Conservation (phyloP, 208 protist genomes). For the Crithidia expoeki region DNA sequence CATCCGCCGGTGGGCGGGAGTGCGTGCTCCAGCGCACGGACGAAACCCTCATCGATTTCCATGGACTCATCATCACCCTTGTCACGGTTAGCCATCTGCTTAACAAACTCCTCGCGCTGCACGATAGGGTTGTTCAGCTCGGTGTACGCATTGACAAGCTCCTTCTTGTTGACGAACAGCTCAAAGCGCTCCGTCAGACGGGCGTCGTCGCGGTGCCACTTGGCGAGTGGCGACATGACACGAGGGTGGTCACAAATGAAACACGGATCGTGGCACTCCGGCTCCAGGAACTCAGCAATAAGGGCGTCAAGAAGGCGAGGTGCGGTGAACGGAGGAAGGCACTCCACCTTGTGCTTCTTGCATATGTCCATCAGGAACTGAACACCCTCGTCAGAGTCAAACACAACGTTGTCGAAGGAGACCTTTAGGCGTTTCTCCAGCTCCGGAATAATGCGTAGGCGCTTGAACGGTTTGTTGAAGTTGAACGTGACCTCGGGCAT, state of each 20-base stretch:
- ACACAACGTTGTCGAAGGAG: conserved; percentile 83
- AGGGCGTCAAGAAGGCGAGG: conserved; percentile 98
- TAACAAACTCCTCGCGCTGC: conserved; percentile 98
- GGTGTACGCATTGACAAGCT: conserved; percentile 99
- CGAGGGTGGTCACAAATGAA: conserved; percentile 99
- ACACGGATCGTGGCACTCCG: conserved; percentile 97
- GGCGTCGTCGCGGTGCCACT: conserved; percentile 96
- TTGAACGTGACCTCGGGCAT: conserved; percentile 94
- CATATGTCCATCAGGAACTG: conserved; percentile 92
- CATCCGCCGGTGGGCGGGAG: conserved; percentile 99
- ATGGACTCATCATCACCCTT: conserved; percentile 99
- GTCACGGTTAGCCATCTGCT: conserved; percentile 94
- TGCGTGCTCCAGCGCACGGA: conserved; percentile 98
- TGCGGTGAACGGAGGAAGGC: conserved; percentile 94
- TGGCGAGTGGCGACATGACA: conserved; percentile 99
- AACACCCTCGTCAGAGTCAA: conserved; percentile 73
- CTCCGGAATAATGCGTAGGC: conserved; percentile 96
- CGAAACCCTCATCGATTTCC: conserved; percentile 98
- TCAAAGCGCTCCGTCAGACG: conserved; percentile 99
- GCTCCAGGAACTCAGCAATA: conserved; percentile 96
- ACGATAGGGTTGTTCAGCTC: conserved; percentile 99
- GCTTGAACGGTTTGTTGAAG: conserved; percentile 98
- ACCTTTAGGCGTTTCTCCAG: conserved; percentile 93
- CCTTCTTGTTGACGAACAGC: conserved; percentile 98
- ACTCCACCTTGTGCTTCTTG: conserved; percentile 93